phyloP scores from a whole-genome alignment of 2,329 filamentous ascomycete species.

The Colletotrichum salicis region DNA sequence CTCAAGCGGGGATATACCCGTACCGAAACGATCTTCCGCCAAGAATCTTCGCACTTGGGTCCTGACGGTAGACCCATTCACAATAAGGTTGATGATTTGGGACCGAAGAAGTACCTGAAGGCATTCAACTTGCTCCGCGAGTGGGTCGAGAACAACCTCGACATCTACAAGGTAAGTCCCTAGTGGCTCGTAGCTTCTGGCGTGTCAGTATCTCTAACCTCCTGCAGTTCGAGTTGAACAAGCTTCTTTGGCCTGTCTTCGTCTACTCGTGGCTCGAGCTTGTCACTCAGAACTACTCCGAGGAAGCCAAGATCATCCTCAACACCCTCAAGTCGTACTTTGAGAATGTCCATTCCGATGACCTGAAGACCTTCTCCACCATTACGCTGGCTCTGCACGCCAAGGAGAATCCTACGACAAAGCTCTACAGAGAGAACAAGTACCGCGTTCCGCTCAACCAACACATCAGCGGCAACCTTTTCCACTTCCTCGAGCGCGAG shows the following conservation, averaged over 20 bases:
- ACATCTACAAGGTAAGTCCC: conserved; percentile 83
- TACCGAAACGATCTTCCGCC: conserved; percentile 91
- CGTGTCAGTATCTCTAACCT: conserved; percentile 32
- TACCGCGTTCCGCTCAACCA: conserved; percentile 92
- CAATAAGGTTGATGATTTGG: conserved; percentile 71
- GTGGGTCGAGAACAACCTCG: conserved; percentile 92
- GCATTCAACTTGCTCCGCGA: conserved; percentile 78
- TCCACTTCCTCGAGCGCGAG: conserved; percentile 91
- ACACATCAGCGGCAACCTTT: conserved; percentile 82
- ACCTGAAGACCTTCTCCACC: conserved; percentile 78
- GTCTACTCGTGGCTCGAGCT: conserved; percentile 92
- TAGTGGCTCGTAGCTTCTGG: conserved; percentile 3
- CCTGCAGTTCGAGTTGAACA: conserved; percentile 81
- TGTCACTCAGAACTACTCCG: conserved; percentile 75
- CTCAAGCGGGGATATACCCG: conserved; percentile 94
- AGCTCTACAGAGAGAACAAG: conserved; percentile 85
- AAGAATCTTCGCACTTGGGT: conserved; percentile 87
- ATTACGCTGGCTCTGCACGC: conserved; percentile 83
- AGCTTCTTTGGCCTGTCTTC: conserved; percentile 92
- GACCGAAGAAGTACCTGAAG: conserved; percentile 80
- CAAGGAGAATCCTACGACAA: conserved; percentile 78
- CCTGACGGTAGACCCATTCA: conserved; percentile 82
- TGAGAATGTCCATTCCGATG: conserved; percentile 80
- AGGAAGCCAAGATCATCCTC: conserved; percentile 80
- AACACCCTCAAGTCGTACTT: conserved; percentile 75